Base-by-base conservation (phyloP, 2,329 filamentous ascomycete genomes). In the Colletotrichum viniferum region DNA sequence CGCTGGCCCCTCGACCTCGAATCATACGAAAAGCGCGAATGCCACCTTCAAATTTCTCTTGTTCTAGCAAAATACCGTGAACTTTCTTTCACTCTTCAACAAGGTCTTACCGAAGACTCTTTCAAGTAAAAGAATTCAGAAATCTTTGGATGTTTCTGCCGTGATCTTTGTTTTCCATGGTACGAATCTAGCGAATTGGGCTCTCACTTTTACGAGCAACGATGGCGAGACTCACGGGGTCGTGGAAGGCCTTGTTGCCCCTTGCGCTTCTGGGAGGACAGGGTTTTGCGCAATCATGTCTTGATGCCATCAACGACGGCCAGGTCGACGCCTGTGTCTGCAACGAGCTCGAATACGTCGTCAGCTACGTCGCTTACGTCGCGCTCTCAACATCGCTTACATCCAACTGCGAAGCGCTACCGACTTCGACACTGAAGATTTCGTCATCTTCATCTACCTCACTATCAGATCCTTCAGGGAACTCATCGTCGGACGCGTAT, bases 351-450 rank as follows among this genome's bases (percentile, higher is more conserved):
- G 73, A 75, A 12, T 75, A 73, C 21, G 69, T 73, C 9, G 58
- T 75, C 61, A 75, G 73, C 58, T 75, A 75, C 32, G 73, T 75
- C 30, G 73, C 73, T 4, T 75, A 75, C 58, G 48, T 75, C 4
- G 73, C 73, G 14, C 56, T 75, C 13, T 75, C 73, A 21, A 75
- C 73, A 18, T 75, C 69, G 7, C 30, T 63, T n/a, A 63, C 73
- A 3, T 72, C 69, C n/a, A 73, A 58, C 32, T 75, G 73, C 34
- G 56, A 68, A 58, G 69, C 69, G 7, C 13, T 61, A 4, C 55
- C 73, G 2, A 64, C 67, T 14, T 64, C 69, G 26, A 30, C 48
- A 18, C 21, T 55, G 10, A 30, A 24, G 32, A 13, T 18, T 1
- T 69, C 66, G 1, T 3, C 66, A 16, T 43, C 28, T 18, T 69